These are phyloP conservation scores for Fonsecaea nubica DNA, from an alignment of 2,329 filamentous ascomycete species.

Conservation along the genomic window DNA sequence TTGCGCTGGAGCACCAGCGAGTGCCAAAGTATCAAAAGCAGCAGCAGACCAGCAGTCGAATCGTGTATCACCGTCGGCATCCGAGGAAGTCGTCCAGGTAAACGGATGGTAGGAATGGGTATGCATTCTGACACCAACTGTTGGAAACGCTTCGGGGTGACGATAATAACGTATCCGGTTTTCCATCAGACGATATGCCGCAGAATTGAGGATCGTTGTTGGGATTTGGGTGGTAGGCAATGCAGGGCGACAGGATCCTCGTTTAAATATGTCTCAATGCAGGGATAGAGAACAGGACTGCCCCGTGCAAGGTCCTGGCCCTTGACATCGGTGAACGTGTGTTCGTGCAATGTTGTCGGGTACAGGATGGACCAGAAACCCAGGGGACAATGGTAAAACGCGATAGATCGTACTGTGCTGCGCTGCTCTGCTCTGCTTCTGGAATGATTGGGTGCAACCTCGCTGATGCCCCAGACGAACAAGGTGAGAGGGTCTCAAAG, in stretches of 20 bases:
- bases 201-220: not conserved
- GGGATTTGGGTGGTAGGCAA: not conserved
- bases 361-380: not conserved
- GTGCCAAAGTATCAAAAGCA: constrained; percentile 26
- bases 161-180: not conserved
- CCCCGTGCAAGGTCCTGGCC: not conserved
- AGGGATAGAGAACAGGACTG: not conserved
- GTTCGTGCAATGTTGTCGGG: not conserved
- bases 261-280: not conserved
- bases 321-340: not conserved
- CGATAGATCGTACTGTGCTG: not conserved
- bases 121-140: not conserved
- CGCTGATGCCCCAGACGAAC: constrained; percentile 35
- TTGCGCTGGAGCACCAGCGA: constrained; percentile 34
- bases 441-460: constrained; percentile 19
- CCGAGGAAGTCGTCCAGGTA: not conserved
- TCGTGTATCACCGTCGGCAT: not conserved
- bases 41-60: constrained; percentile 27
- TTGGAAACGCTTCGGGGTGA: not conserved
- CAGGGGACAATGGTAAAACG: not conserved
- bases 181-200: not conserved
- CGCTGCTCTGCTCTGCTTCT: constrained; percentile 12
- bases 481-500: constrained; percentile 27
- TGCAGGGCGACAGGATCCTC: not conserved
- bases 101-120: not conserved